Evolutionary conservation across 1,139 yeast genomes (phyloP), one percentile per base, ranked within the genome.

Genomic region (Yamadazyma dendronema): DNA sequence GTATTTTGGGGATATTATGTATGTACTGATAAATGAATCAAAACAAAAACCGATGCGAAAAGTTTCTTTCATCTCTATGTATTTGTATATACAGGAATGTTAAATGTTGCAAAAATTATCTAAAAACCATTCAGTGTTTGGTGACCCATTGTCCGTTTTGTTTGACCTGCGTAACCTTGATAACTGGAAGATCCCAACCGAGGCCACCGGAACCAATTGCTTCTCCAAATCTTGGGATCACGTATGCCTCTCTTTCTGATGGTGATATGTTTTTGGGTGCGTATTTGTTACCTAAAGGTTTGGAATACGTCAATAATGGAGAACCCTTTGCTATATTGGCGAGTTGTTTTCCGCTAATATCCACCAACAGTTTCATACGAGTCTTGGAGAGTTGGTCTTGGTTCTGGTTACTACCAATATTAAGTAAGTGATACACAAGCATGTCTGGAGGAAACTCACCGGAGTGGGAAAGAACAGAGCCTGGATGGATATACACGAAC

Each of bases 151-250:
- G 61, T 0, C 92, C 92, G 28, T 66, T 56, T 11, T 66, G 57
- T 54, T 80, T 86, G 43, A 68, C 72, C 55, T 90, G 97, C 2
- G 67, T 67, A 1, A 89, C 94, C 55, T 87, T 84, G 19, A 82
- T 67, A 1, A 88, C 95, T 4, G 96, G 95, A 35, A 90, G 63
- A 52, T 90, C 97, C 95, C 96, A 90, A 8, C 96, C 96, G 19
- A 85, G 73, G 17, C 89, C 87, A 21, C 95, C 96, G 25, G 81
- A 74, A 3, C 95, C 95, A 30, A 84, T 69, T 6, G 82, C 74
- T 9, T 95, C 90, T 9, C 97, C 97, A 56, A 86, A 81, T 39
- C 96, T 65, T 1, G 97, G 97, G 31, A 89, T 83, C 17, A 90
- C 96, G 62, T 88, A 89, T 48, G 95, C 87, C 52, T 85, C 92